Base-by-base conservation (phyloP, 768 basidiomycete species). In the Butyriboletus loyo region DNA sequence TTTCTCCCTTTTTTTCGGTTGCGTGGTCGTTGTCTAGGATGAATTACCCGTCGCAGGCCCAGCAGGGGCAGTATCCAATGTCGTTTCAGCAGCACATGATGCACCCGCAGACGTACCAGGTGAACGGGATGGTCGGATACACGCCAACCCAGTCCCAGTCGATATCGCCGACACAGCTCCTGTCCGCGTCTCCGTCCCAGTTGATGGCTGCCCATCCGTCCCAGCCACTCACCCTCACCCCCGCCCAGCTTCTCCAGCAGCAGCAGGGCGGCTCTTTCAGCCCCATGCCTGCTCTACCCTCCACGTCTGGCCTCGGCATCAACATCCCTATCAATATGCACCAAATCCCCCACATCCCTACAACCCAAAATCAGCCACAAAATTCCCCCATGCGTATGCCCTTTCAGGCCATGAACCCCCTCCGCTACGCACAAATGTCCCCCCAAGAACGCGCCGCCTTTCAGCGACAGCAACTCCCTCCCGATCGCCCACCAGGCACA, bases 231-330 rank as follows among this genome's bases (percentile, higher is more conserved):
- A 67, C 62, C 0, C 62, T 74, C 54, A 73, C 71, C 0, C 73
- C 72, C 10, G 70, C 72, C 0, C 72, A 73, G 45, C 60, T 73
- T 11, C 58, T 73, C 8, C 67, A 65, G 10, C 73, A 74, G 35
- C 73, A 74, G 38, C 66, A 70, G 46, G 50, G 55, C 8, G 54
- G 44, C 32, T 15, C 64, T 0, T 61, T 55, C 35, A 25, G 32
- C 42, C 46, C 50, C 10, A 55, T 62, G 40, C 40, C 38, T 32
- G 15, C 63, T 5, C 56, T 60, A 24, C 38, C 34, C 45, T 36
- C 51, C 8, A 55, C 62, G 30, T n/a, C 53, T 36, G 24, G 19
- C 1, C 40, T 56, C 41, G 41, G 14, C 15, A 22, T 34, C 13
- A 53, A 40, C 25, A n/a, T 46, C n/a, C 46, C 46, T 11, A 39